Conservation (phyloP, 768 basidiomycete genomes). For the Pisolithus sp. region DNA sequence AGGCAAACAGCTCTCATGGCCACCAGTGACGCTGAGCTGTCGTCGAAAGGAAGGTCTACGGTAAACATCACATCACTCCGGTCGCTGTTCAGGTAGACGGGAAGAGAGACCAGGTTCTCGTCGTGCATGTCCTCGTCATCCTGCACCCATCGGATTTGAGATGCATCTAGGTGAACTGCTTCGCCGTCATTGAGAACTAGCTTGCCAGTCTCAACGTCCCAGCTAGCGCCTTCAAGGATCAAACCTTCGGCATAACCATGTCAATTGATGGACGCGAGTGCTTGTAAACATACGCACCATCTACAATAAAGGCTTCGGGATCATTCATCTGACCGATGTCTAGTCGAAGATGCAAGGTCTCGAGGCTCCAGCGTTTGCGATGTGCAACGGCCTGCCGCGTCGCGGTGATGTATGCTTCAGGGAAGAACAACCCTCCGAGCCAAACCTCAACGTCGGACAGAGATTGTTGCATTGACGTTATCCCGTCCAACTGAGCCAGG, state of each 20-base stretch:
- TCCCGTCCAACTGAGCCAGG: constrained; percentile 72
- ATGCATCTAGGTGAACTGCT: constrained; percentile 68
- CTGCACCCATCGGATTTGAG: constrained; percentile 86
- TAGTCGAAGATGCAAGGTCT: constrained; percentile 74
- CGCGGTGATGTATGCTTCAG: constrained; percentile 93
- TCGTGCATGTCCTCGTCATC: constrained; percentile 30
- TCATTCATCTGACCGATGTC: constrained; percentile 79
- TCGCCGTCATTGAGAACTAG: constrained; percentile 84
- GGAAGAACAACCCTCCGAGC: constrained; percentile 94
- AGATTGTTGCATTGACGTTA: constrained; percentile 48
- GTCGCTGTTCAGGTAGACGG: constrained; percentile 89
- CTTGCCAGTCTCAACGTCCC: constrained; percentile 47
- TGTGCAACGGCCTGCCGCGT: constrained; percentile 96
- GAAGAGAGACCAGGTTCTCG: constrained; percentile 61
- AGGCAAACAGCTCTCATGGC: constrained; percentile 88
- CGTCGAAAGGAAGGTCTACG: constrained; percentile 75
- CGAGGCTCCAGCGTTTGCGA: constrained; percentile 85
- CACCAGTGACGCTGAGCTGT: constrained; percentile 58
- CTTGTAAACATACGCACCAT: constrained; percentile 49
- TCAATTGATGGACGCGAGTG: neutral
- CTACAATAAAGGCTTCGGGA: constrained; percentile 75
- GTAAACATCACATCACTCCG: constrained; percentile 89
- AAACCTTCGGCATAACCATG: constrained; percentile 48
- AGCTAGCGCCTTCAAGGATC: constrained; percentile 80
- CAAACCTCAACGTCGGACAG: constrained; percentile 73